phyloP scores from a whole-genome alignment of 208 protist species.

The Leptomonas pyrrhocoris region DNA sequence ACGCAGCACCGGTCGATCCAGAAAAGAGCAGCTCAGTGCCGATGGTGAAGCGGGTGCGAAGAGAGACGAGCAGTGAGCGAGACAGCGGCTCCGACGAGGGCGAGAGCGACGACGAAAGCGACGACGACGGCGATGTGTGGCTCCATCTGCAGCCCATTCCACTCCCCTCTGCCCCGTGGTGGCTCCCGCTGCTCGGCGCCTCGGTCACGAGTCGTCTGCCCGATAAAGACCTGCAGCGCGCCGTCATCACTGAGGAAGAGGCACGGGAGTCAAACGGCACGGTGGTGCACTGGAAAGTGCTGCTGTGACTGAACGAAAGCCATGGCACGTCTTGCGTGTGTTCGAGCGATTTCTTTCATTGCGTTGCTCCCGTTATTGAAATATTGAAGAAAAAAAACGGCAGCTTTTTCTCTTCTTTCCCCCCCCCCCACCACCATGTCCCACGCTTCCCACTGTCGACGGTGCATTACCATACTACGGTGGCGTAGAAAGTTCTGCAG shows the following conservation, averaged over 20 bases:
- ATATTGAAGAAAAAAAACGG: no score
- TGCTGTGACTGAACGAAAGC: no score
- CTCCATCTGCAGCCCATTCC: conserved; percentile 40
- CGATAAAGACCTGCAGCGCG: conserved; percentile 42
- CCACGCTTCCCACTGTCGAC: no score
- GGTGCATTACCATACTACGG: no score
- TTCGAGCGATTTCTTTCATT: no score
- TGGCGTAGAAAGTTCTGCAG: no score
- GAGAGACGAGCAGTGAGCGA: background rate
- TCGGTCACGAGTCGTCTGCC: conserved; percentile 58
- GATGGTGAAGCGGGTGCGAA: background rate
- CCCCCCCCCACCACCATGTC: no score
- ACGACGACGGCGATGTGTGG: conserved; percentile 27
- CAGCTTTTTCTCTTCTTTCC: no score
- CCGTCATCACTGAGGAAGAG: conserved; percentile 50
- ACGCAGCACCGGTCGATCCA: background rate
- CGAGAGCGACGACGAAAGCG: conserved; percentile 5
- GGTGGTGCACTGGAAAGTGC: conserved; percentile 57
- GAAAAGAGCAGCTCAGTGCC: background rate
- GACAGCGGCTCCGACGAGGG: background rate
- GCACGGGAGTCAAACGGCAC: conserved; percentile 49
- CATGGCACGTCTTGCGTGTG: no score
- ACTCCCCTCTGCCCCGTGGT: conserved; percentile 48
- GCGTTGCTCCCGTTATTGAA: no score
- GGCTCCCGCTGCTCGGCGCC: conserved; percentile 56